Conservation (phyloP, 768 basidiomycete genomes). For the Amanita rubescens region DNA sequence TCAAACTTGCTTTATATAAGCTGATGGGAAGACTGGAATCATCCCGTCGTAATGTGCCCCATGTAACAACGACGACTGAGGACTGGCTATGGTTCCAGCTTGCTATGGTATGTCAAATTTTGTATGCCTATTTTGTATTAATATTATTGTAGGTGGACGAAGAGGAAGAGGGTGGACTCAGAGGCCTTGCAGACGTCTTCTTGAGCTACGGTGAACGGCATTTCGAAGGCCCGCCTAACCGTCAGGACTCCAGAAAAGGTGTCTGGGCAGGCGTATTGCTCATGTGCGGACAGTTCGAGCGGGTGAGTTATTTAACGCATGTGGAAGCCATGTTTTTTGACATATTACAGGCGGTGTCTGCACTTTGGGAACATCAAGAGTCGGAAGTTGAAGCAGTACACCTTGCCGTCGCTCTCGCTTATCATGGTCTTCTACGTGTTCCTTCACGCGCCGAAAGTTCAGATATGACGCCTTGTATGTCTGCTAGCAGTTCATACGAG, state of each 20-base stretch:
- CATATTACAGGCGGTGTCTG: conserved; percentile 68
- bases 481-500: not conserved
- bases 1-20: conserved; percentile 94
- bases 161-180: conserved; percentile 72
- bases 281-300: conserved; percentile 91
- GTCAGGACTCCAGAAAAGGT: conserved; percentile 53
- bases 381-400: conserved; percentile 94
- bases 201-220: conserved; percentile 76
- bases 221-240: conserved; percentile 61
- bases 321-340: not conserved
- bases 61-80: conserved; percentile 87
- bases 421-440: conserved; percentile 86
- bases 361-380: conserved; percentile 80
- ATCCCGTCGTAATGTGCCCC: conserved; percentile 64
- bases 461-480: conserved; percentile 76
- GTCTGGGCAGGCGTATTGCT: conserved; percentile 80
- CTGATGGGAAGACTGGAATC: conserved; percentile 91
- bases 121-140: not conserved
- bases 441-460: conserved; percentile 77
- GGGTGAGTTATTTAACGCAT: conserved; percentile 39
- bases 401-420: conserved; percentile 83
- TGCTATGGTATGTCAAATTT: conserved; percentile 48
- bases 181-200: conserved; percentile 66
- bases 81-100: conserved; percentile 99
- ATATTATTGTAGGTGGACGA: conserved; percentile 54